Base-by-base conservation (phyloP, 345 rosid genomes). In the Microcos paniculata region DNA sequence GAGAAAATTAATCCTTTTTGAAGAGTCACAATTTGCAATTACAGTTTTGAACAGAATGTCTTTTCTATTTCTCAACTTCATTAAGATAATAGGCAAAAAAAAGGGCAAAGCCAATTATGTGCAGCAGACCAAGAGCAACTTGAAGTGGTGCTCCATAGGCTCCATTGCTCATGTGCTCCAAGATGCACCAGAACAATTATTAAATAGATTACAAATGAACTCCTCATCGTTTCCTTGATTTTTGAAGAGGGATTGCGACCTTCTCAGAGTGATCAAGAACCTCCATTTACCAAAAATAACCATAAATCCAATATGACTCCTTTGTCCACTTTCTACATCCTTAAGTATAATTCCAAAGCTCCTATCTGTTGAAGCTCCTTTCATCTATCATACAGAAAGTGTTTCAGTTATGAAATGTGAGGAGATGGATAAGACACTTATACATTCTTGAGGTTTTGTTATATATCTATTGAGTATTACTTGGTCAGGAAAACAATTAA, bases 151-250 rank as follows among this genome's bases (percentile, higher is more conserved):
- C 92, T 89, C 93, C 93, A 85, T 78, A 88, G 87, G 93, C 94
- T 92, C 91, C 91, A 84, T 83, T 83, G 90, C 88, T 81, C 85
- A 83, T 84, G 81, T 82, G 92, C 97, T 94, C 97, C 96, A 87
- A 79, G 82, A 85, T 86, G 90, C 95, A 90, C 92, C 92, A 85
- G 82, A 88, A 93, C 90, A 83, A 90, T 77, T 40, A 56, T 40
- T 56, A 53, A 53, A 56, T 38, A 28, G 35, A 71, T 56, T n/a
- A 53, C 11, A 56, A 19, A 23, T n/a, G 63, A 71, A 56, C 38
- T 38, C 64, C 48, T 38, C 24, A 4, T 53, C 53, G 33, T 35
- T 42, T 71, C 64, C 57, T 69, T 48, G 38, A 48, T 40, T 24
- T 21, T 69, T 24, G 72, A 58, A 69, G 57, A 28, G 72, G 48